phyloP scores from a whole-genome alignment of 257 asterid species.

The Coffea eugenioides region DNA sequence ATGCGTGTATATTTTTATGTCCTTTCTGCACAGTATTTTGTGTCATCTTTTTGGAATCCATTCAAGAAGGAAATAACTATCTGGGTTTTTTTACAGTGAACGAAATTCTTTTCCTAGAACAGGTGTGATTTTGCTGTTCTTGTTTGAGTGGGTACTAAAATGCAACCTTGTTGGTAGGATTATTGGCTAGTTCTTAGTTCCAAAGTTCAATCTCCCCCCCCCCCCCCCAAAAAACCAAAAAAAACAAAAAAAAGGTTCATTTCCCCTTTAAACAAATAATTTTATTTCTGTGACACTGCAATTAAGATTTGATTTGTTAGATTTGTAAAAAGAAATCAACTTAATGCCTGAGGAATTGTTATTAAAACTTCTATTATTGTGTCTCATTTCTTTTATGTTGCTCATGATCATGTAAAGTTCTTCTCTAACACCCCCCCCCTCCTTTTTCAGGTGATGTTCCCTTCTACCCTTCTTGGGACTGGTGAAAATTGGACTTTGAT shows the following conservation, averaged over 20 bases:
- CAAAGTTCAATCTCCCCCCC: neutral
- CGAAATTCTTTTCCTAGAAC: neutral
- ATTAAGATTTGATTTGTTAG: neutral
- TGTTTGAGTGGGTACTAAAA: neutral
- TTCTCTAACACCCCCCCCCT: neutral
- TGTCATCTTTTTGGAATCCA: neutral
- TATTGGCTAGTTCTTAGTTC: neutral
- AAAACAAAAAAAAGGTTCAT: too few relatives aligned
- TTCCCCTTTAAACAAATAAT: too few relatives aligned
- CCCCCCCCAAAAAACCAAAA: too few relatives aligned
- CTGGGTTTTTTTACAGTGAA: neutral
- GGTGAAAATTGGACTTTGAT: slow-evolving; percentile 95
- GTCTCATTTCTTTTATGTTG: neutral
- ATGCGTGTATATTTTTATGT: neutral
- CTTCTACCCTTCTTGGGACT: slow-evolving; percentile 93
- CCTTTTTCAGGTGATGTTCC: slow-evolving; percentile 78
- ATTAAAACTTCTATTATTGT: neutral
- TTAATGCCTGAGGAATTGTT: neutral
- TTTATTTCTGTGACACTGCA: neutral
- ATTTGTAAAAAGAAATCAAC: neutral
- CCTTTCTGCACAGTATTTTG: neutral
- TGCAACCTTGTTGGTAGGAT: neutral
- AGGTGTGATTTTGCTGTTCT: neutral
- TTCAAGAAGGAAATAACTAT: neutral
- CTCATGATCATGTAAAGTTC: slow-evolving; percentile 9